Base-by-base conservation (phyloP, 2,329 filamentous ascomycete genomes). In the Verticillium klebahnii region DNA sequence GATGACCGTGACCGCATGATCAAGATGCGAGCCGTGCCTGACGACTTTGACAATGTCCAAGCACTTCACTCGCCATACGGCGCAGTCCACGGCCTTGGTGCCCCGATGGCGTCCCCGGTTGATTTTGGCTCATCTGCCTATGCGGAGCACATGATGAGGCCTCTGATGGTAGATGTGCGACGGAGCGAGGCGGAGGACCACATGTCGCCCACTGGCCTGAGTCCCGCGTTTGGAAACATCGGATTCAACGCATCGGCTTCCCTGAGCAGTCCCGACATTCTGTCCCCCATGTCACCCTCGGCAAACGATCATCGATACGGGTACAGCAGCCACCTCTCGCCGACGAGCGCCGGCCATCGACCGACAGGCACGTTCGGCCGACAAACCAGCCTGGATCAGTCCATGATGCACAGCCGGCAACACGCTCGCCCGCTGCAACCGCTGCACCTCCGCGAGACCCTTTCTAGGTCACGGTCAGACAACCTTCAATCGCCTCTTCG, bases 1-100 rank as follows among this genome's bases (percentile, higher is more conserved):
- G 87, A 90, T 72, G 88, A 90, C 69, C 83, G 87, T 57, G 87
- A 90, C 64, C 82, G 86, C 61, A 88, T 90, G 83, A 86, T 90
- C 71, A 88, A 88, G 74, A 90, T 89, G 85, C 81, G 87, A 61
- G 87, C 88, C 3, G 85, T 90, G 4, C 88, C 88, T 9, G 87
- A 90, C 66, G 86, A 87, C 67, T 90, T 90, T 65, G 87, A 90
- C 72, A 90, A 88, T 67, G 81, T 90, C 3, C 85, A 89, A 69
- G 88, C 87, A 15, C 76, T 90, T 17, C 88, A 90, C 70, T 88
- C 85, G 23, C 85, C 85, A 4, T 89, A 89, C 65, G 86, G 86
- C 11, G 86, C 86, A 6, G 82, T 86, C 5, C 82, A 84, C 67
- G 79, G 78, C 29, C 70, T 85, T 14, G 80, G 78, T 31, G 74